Conservation (phyloP, 768 basidiomycete genomes). For the Tylopilus rubrobrunneus region DNA sequence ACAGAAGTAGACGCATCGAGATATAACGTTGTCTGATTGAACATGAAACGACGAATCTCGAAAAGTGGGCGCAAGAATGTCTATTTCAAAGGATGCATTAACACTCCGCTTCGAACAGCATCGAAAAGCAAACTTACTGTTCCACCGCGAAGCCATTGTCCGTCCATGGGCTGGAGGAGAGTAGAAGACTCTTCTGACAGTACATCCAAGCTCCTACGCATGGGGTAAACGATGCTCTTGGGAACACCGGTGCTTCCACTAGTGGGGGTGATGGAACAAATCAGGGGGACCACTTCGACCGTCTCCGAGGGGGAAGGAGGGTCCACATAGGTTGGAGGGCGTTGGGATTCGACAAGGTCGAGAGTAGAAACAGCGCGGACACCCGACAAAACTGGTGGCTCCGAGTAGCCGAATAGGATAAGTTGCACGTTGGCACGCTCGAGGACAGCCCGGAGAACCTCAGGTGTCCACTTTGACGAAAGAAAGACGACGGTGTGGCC, state of each 20-base stretch:
- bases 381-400: slow-evolving; percentile 10
- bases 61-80: slow-evolving; percentile 30
- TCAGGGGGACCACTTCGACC: slow-evolving; percentile 21
- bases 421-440: slow-evolving; percentile 20
- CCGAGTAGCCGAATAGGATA: slow-evolving; percentile 18
- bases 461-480: slow-evolving; percentile 28
- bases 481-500: slow-evolving; percentile 27
- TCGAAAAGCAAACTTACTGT: slow-evolving; percentile 17
- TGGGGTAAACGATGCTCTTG: slow-evolving; percentile 31
- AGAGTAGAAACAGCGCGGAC: slow-evolving; percentile 18
- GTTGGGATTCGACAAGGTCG: slow-evolving; percentile 9
- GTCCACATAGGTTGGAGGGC: slow-evolving; percentile 5
- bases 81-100: slow-evolving; percentile 8
- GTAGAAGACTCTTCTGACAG: slow-evolving; percentile 28
- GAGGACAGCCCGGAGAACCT: slow-evolving; percentile 24
- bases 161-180: slow-evolving; percentile 25
- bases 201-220: slow-evolving; percentile 22
- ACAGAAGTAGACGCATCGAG: slow-evolving; percentile 28
- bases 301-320: slow-evolving; percentile 17
- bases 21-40: slow-evolving; percentile 30
- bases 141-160: slow-evolving; percentile 32
- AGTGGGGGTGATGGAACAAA: slow-evolving; percentile 27
- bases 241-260: slow-evolving; percentile 31
- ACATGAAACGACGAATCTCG: slow-evolving; percentile 31
- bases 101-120: background rate